Conservation (phyloP, 2,329 filamentous ascomycete species). For the Metarhizium guizhouense region DNA sequence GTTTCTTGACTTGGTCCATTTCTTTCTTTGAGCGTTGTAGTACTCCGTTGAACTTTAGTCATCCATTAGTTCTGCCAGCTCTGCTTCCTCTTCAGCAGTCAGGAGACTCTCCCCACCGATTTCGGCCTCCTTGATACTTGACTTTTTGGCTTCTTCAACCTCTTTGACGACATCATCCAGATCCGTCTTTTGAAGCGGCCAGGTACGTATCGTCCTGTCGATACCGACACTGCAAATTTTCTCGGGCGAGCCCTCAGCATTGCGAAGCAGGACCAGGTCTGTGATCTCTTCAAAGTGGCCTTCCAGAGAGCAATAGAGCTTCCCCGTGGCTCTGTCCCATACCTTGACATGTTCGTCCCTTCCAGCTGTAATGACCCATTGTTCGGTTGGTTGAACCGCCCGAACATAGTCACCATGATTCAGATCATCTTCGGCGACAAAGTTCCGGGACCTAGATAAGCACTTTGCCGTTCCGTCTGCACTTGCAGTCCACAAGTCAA, state of each 20-base stretch:
- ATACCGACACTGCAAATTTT: constrained; percentile 75
- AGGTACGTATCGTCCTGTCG: constrained; percentile 78
- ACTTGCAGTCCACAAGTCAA: constrained; percentile 85
- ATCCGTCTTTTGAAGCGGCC: constrained; percentile 60
- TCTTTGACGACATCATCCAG: constrained; percentile 41
- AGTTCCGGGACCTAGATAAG: constrained; percentile 58
- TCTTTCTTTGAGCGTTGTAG: too few species aligned
- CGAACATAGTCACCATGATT: constrained; percentile 85
- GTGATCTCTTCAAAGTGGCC: constrained; percentile 95
- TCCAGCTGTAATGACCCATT: constrained; percentile 80
- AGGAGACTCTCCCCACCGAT: constrained; percentile 43
- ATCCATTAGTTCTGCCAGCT: constrained; percentile 85
- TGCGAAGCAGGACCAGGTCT: constrained; percentile 56
- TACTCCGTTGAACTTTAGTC: constrained; percentile 29
- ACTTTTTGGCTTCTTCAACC: constrained; percentile 37
- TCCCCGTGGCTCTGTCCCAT: constrained; percentile 70
- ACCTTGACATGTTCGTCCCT: constrained; percentile 86
- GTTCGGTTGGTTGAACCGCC: constrained; percentile 65
- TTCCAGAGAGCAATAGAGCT: constrained; percentile 62
- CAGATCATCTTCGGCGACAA: constrained; percentile 63
- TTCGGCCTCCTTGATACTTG: constrained; percentile 37
- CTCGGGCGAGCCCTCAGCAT: constrained; percentile 23
- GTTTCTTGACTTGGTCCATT: too few species aligned
- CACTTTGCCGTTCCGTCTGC: constrained; percentile 85
- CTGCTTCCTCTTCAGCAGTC: constrained; percentile 86